Evolutionary conservation across 352 stramenopile species (phyloP).

Genomic region (Phytophthora foliorum): DNA sequence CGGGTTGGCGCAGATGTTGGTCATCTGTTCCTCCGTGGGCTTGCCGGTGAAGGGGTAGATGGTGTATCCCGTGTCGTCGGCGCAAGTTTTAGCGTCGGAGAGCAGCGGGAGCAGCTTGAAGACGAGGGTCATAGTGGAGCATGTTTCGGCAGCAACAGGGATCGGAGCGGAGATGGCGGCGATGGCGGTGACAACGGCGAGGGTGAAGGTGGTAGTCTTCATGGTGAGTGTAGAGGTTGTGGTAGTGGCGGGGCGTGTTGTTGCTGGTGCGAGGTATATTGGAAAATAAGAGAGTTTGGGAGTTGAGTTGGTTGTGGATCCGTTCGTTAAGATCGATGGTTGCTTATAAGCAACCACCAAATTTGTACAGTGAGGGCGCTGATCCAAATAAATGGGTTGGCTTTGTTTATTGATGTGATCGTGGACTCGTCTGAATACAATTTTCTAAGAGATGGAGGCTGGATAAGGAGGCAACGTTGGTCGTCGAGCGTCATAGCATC

Average conservation of each 20-base stretch:
- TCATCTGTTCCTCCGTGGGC: slow-evolving; percentile 38
- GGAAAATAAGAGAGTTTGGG: neutral
- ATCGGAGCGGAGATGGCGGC: slow-evolving; percentile 19
- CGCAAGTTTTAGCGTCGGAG: slow-evolving; percentile 38
- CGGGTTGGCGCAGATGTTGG: slow-evolving; percentile 35
- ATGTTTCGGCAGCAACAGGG: slow-evolving; percentile 31
- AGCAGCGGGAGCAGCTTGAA: slow-evolving; percentile 47
- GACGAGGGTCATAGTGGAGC: slow-evolving; percentile 40
- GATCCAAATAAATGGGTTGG: too few species aligned
- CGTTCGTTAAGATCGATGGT: too few species aligned
- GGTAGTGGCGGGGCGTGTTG: neutral
- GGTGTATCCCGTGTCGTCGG: slow-evolving; percentile 24
- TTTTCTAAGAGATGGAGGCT: too few species aligned
- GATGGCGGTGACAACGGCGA: slow-evolving; percentile 26
- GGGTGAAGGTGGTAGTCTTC: slow-evolving; percentile 15
- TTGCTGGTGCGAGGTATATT: neutral
- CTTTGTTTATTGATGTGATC: too few species aligned
- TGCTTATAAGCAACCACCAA: too few species aligned
- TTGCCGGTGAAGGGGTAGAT: slow-evolving; percentile 35
- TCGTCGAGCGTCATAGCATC: too few species aligned
- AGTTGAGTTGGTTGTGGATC: too few species aligned
- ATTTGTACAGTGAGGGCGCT: too few species aligned
- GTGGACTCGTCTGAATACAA: too few species aligned
- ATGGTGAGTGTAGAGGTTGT: neutral
- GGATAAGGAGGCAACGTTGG: too few species aligned